phyloP scores from a whole-genome alignment of 352 stramenopile genomes.

The Phytophthora meadii region DNA sequence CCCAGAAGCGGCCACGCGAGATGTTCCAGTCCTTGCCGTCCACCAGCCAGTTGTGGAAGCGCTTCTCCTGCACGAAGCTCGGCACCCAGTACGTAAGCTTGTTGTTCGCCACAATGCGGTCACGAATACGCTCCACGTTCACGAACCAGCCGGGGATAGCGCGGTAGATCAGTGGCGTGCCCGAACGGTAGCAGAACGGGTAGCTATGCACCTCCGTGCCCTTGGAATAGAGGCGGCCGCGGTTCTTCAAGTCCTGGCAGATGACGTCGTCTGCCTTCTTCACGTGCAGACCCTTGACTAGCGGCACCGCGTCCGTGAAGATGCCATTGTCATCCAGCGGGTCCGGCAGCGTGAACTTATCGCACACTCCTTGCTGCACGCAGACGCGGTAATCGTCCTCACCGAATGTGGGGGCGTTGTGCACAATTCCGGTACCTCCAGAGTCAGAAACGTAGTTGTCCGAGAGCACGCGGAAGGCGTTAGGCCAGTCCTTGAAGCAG shows the following conservation, averaged over 20 bases:
- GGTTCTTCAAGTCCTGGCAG: slow-evolving; percentile 95
- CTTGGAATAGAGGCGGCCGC: slow-evolving; percentile 96
- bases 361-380: slow-evolving; percentile 94
- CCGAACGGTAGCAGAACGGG: slow-evolving; percentile 99
- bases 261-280: slow-evolving; percentile 99
- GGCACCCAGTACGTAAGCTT: slow-evolving; percentile 88
- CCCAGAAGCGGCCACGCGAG: slow-evolving; percentile 98
- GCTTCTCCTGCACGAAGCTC: slow-evolving; percentile 97
- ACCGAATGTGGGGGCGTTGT: slow-evolving; percentile 99
- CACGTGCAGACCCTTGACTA: slow-evolving; percentile 96
- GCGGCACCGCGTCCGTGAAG: slow-evolving; percentile 94
- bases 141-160: slow-evolving; percentile 99
- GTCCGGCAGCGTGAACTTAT: slow-evolving; percentile 96
- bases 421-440: slow-evolving; percentile 97
- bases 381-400: slow-evolving; percentile 99
- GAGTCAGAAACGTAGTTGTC: slow-evolving; percentile 99
- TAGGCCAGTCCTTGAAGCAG: slow-evolving; percentile 92
- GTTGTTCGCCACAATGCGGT: slow-evolving; percentile 93
- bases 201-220: slow-evolving; percentile 98
- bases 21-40: slow-evolving; percentile 99
- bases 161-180: slow-evolving; percentile 99
- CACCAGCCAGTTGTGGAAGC: slow-evolving; percentile 99
- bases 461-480: slow-evolving; percentile 96
- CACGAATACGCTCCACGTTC: slow-evolving; percentile 98
- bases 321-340: slow-evolving; percentile 97